Conservation (phyloP, 768 basidiomycete genomes). For the Tephrocybe sp. region DNA sequence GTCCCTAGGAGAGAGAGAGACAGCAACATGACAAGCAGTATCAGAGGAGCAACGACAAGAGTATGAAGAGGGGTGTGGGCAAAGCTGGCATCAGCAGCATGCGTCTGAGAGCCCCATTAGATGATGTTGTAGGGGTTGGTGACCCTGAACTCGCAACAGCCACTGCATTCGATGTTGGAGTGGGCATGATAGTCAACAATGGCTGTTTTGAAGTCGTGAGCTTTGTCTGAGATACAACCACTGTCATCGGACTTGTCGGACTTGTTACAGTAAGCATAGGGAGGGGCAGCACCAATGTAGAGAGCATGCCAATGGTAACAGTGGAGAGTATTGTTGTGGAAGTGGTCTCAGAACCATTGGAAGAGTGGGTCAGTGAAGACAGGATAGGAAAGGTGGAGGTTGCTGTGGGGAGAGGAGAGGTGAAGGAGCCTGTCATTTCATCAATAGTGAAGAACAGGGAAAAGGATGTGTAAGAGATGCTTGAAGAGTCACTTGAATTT, state of each 20-base stretch:
- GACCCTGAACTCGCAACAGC: conserved; percentile 5
- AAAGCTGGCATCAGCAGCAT: neutral
- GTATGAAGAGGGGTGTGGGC: no score
- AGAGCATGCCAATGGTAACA: conserved; percentile 36
- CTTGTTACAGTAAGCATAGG: conserved; percentile 4
- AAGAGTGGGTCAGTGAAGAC: conserved; percentile 38
- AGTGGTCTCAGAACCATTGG: no score
- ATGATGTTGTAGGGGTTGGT: conserved; percentile 6
- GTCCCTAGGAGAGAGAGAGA: no score
- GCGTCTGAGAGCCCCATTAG: conserved; percentile 4
- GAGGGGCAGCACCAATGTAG: conserved; percentile 22
- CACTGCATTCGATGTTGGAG: conserved; percentile 7
- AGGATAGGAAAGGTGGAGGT: conserved; percentile 44
- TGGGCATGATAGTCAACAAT: conserved; percentile 17
- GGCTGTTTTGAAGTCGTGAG: conserved; percentile 16
- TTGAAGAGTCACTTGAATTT: conserved; percentile 27
- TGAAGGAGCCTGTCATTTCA: conserved; percentile 63
- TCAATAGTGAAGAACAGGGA: conserved; percentile 60
- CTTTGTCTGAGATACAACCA: conserved; percentile 17
- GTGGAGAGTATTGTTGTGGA: conserved; percentile 37
- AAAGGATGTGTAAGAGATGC: conserved; percentile 36
- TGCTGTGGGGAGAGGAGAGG: conserved; percentile 46
- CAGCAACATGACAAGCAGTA: no score
- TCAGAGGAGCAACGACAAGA: no score
- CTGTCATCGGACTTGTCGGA: neutral